Percentiles rank a stretch among this genome's conserved stretches.
These are phyloP conservation scores for Trametes versicolor DNA, from an alignment of 1,284 basidiomycete species.

Conservation along the genomic window DNA sequence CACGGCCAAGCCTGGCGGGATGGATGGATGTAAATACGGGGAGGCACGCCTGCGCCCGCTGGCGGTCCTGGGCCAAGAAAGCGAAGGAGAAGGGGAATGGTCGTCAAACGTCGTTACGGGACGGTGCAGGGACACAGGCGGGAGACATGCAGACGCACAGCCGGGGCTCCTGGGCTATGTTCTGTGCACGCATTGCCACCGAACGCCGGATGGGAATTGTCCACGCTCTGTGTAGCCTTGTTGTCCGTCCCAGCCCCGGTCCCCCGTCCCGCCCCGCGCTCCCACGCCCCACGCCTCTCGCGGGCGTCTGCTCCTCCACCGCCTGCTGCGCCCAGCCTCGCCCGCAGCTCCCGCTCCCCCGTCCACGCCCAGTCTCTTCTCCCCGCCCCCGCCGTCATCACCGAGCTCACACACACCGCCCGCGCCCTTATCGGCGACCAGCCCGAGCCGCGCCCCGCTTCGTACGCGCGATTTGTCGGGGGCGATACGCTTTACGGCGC, in stretches of 20 bases:
- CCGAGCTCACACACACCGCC: constrained; percentile 1
- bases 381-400: constrained; percentile 6
- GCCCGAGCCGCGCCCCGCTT: constrained; percentile 1
- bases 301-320: constrained; percentile 1
- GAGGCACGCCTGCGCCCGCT: constrained; percentile 9
- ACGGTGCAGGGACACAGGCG: constrained; percentile 12
- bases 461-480: neutral
- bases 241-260: constrained; percentile 10
- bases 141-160: constrained; percentile 17
- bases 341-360: neutral
- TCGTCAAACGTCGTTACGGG: constrained; percentile 18
- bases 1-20: constrained; percentile 10
- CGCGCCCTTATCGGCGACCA: constrained; percentile 8
- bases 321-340: constrained; percentile 3
- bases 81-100: neutral
- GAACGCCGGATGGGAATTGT: constrained; percentile 15
- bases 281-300: constrained; percentile 10
- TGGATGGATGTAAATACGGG: neutral
- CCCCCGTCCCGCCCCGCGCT: constrained; percentile 17
- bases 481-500: constrained; percentile 6
- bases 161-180: constrained; percentile 17
- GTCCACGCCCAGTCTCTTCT: constrained; percentile 1
- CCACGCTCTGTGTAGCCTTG: constrained; percentile 16
- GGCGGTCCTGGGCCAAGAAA: constrained; percentile 8
- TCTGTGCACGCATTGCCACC: constrained; percentile 30